Percentiles rank a stretch among this genome's conserved stretches.
phyloP scores from a whole-genome alignment of 169 alveolate genomes.

The Eimeria maxima region DNA sequence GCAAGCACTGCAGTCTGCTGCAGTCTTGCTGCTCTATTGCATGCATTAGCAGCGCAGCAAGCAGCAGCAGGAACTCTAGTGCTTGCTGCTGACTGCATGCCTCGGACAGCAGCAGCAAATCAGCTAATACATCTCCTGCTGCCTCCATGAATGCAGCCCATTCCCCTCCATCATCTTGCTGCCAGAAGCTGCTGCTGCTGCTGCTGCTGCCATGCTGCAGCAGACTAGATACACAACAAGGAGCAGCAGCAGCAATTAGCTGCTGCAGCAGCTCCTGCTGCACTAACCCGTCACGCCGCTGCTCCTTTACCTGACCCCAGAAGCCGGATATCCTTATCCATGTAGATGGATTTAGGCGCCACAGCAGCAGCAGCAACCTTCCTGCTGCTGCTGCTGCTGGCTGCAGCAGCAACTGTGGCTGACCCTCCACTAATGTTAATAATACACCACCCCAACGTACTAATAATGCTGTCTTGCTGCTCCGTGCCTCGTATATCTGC shows the following conservation, averaged over 20 bases:
- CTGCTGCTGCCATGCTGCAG: conserved; percentile 74
- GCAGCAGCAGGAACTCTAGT: conserved; percentile 29
- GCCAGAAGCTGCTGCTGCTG: conserved; percentile 22
- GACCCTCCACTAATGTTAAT: conserved; percentile 69
- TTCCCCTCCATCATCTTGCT: conserved; percentile 16
- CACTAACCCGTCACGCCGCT: conserved; percentile 68
- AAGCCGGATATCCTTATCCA: conserved; percentile 65
- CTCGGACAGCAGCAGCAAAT: conserved; percentile 48
- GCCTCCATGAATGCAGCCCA: conserved; percentile 46
- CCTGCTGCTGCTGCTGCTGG: too few relatives aligned
- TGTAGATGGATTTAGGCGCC: conserved; percentile 61
- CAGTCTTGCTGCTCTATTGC: conserved; percentile 54
- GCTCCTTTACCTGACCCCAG: conserved; percentile 68
- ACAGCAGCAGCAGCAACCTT: conserved; percentile 75
- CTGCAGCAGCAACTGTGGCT: conserved; percentile 33
- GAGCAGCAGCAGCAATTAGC: conserved; percentile 45
- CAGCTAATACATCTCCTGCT: conserved; percentile 63
- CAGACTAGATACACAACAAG: conserved; percentile 56
- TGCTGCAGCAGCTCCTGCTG: conserved; percentile 5
- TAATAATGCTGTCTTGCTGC: conserved; percentile 32
- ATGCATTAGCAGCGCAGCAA: conserved; percentile 25
- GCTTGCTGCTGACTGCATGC: conserved; percentile 71
- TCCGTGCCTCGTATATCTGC: too few relatives aligned
- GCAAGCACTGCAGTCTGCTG: conserved; percentile 10
- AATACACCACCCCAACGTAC: conserved; percentile 77